Percentiles rank a stretch among this genome's conserved stretches.
phyloP scores from a whole-genome alignment of 1,284 basidiomycete genomes.

The Apiotrichum mycotoxinovorans region DNA sequence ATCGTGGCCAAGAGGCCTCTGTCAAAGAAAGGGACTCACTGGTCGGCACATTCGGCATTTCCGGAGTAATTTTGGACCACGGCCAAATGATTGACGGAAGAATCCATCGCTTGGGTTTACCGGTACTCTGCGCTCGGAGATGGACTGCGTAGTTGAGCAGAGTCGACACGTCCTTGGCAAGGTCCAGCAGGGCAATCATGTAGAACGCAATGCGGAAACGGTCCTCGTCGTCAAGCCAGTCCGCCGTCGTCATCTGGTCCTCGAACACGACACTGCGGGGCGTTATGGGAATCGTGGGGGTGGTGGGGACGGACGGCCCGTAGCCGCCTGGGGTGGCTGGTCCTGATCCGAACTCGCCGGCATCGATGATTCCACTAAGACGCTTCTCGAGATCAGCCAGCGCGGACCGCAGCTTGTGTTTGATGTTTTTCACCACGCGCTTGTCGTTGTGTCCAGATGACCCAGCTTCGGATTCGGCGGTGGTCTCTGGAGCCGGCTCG shows the following conservation, averaged over 20 bases:
- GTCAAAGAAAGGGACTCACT: background rate
- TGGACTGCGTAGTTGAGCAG: slow-evolving; percentile 19
- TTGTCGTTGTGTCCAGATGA: background rate
- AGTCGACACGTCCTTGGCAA: slow-evolving; percentile 32
- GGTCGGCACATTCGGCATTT: background rate
- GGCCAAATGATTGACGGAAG: slow-evolving; percentile 17
- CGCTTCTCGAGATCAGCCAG: slow-evolving; percentile 12
- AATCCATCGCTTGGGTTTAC: slow-evolving; percentile 15
- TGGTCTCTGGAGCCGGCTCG: background rate
- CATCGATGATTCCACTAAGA: slow-evolving; percentile 20
- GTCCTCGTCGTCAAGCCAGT: slow-evolving; percentile 35
- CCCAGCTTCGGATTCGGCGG: background rate
- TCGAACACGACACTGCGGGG: slow-evolving; percentile 14
- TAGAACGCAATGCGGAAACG: slow-evolving; percentile 45
- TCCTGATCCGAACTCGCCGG: background rate
- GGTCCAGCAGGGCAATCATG: slow-evolving; percentile 43
- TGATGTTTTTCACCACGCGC: background rate
- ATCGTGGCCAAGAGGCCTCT: too few species aligned
- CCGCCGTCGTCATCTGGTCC: slow-evolving; percentile 15
- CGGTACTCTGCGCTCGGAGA: slow-evolving; percentile 1
- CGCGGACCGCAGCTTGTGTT: background rate
- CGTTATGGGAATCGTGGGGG: background rate
- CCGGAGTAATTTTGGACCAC: slow-evolving; percentile 10
- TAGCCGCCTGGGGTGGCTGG: background rate
- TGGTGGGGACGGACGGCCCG: background rate